A percentile compares a stretch with the other conserved stretches of the same genome.
phyloP scores from a whole-genome alignment of 2,329 filamentous ascomycete genomes.

The Pseudogymnoascus sp. region DNA sequence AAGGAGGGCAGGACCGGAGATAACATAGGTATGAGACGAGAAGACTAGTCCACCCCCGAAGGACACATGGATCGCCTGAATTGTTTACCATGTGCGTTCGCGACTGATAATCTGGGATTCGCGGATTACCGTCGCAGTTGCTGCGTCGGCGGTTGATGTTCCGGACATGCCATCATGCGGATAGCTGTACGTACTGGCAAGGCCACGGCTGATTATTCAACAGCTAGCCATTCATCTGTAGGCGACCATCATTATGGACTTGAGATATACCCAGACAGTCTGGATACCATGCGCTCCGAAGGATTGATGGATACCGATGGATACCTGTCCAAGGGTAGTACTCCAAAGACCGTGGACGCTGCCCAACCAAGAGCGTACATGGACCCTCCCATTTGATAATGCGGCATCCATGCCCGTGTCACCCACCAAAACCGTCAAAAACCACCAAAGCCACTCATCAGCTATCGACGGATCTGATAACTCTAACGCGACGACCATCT shows the following conservation, averaged over 20 bases:
- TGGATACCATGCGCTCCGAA: not conserved
- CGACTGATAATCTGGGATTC: not conserved
- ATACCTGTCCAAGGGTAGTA: not conserved
- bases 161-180: not conserved
- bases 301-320: not conserved
- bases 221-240: not conserved
- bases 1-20: not conserved
- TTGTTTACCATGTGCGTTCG: not conserved
- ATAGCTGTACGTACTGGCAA: not conserved
- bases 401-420: not conserved
- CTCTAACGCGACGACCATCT: slow-evolving; percentile 3
- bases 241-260: not conserved
- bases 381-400: slow-evolving; percentile 1
- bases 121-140: not conserved
- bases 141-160: not conserved
- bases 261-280: not conserved
- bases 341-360: not conserved
- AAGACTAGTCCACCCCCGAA: not conserved
- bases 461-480: slow-evolving; percentile 4
- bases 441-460: not conserved
- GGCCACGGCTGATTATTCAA: not conserved
- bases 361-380: not conserved
- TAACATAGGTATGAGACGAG: not conserved
- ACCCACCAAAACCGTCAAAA: slow-evolving; percentile 2
- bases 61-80: not conserved